Evolutionary conservation across 176 grass and related monocot species (phyloP), one percentile per base, ranked within the genome.

Genomic region (Oryza australiensis): DNA sequence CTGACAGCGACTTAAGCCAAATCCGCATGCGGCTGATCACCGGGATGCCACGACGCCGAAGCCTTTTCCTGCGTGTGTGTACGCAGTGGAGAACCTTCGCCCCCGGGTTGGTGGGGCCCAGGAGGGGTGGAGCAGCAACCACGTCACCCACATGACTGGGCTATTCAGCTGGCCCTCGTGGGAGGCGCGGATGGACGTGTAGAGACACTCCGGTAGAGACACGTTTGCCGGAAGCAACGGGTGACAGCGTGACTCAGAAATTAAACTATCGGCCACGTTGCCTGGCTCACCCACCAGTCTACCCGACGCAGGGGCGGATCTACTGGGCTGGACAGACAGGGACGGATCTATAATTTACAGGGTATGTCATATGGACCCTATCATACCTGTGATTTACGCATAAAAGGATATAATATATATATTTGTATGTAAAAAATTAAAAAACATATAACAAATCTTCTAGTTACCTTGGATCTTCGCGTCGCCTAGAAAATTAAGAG

Each of bases 81-180:
- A 63, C 26, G 12, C 26, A 15, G 20, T n/a, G 51, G 7, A 87
- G 66, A 78, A 60, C 37, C 30, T 82, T 72, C 62, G 14, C 45
- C 35, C 72, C 72, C 3, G 20, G 51, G 51, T 22, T 55, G 20
- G 51, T 55, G 51, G 51, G 48, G 51, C 5, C 51, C 51, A 8
- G 0, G 16, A 2, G 51, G 51, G 51, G 51, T 20, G 16, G 2
- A 23, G n/a, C n/a, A 23, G n/a, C n/a, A 8, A 60, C 55, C 55
- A 24, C 55, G 55, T 60, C 89, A 89, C 70, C 78, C 87, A 86
- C 87, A 59, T 94, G 93, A 90, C 85, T 26, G 40, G 85, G 87
- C 82, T 40, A 69, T 62, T 67, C 42, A 90, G 59, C 74, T 91
- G 92, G 92, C 80, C 87, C 73, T 89, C 65, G 53, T 26, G 48